A percentile compares a stretch with the other conserved stretches of the same genome.
Evolutionary conservation across 2,329 filamentous ascomycete genomes (phyloP).

Genomic region (Diaporthe vexans): DNA sequence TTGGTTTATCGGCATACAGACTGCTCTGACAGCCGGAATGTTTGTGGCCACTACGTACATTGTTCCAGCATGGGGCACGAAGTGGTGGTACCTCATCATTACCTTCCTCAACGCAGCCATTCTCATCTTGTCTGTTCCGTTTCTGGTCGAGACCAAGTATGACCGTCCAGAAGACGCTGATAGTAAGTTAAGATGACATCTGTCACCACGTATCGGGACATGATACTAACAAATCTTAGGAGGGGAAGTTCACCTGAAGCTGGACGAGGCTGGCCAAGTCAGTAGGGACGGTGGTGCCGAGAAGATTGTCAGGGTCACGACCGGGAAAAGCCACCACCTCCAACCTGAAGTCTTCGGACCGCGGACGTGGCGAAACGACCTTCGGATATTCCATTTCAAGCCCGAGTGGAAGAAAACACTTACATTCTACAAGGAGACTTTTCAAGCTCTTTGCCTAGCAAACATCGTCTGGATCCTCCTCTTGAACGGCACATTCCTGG

Average conservation of each 20-base stretch:
- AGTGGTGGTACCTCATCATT: conserved; percentile 27
- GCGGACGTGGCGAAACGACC: not conserved
- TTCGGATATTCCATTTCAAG: not conserved
- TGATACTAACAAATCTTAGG: not conserved
- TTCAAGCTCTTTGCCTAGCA: not conserved
- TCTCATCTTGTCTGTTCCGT: not conserved
- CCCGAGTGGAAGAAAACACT: not conserved
- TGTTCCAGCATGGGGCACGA: conserved; percentile 7
- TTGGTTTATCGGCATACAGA: conserved; percentile 20
- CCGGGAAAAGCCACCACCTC: not conserved
- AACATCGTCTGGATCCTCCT: conserved; percentile 14
- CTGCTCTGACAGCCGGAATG: not conserved
- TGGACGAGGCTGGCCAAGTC: not conserved
- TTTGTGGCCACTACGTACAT: conserved; percentile 19
- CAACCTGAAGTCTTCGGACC: not conserved
- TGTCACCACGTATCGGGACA: no score
- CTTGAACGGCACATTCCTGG: not conserved
- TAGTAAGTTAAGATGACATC: not conserved
- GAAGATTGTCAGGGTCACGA: not conserved
- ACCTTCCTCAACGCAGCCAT: conserved; percentile 6
- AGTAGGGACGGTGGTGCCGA: not conserved
- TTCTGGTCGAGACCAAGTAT: conserved; percentile 4
- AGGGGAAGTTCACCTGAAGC: not conserved
- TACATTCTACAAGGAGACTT: not conserved
- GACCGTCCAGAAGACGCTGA: conserved; percentile 8